Evolutionary conservation across 2,329 filamentous ascomycete genomes (phyloP).

Genomic region (Pseudopithomyces chartarum): DNA sequence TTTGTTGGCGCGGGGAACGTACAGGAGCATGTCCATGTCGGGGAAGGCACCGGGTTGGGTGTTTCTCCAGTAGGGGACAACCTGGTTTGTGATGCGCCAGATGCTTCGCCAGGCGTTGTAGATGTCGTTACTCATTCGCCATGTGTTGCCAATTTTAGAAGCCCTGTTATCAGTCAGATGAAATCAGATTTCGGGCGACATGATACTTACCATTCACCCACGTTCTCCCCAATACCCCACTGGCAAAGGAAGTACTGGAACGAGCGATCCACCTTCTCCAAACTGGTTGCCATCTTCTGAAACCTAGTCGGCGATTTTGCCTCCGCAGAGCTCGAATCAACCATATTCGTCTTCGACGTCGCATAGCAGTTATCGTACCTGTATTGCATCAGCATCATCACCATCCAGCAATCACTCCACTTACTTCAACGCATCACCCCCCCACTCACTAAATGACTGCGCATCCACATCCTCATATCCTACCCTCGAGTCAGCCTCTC

Average conservation of each 20-base stretch:
- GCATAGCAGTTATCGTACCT: constrained; percentile 40
- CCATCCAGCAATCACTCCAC: constrained; percentile 24
- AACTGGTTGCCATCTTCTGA: constrained; percentile 31
- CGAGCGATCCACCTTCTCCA: constrained; percentile 35
- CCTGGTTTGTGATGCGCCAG: constrained; percentile 41
- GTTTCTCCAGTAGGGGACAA: constrained; percentile 35
- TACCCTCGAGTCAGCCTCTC: constrained; percentile 12
- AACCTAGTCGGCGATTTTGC: constrained; percentile 35
- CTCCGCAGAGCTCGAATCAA: constrained; percentile 37
- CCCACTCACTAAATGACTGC: constrained; percentile 56
- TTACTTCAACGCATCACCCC: constrained; percentile 55
- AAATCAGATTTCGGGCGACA: no score
- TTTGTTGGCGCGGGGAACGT: no score
- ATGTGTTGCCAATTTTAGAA: constrained; percentile 40
- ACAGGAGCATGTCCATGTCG: constrained; percentile 53
- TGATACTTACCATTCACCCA: constrained; percentile 33
- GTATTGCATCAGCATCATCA: constrained; percentile 38
- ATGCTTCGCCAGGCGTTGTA: constrained; percentile 41
- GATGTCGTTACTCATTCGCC: constrained; percentile 45
- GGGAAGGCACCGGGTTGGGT: constrained; percentile 34
- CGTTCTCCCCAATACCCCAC: constrained; percentile 45
- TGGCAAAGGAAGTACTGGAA: constrained; percentile 46
- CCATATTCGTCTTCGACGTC: constrained; percentile 41
- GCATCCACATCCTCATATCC: constrained; percentile 65
- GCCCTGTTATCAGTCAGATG: constrained; percentile 17